Evolutionary conservation across 2,329 filamentous ascomycete genomes (phyloP).

Genomic region (Chaetomiaceae sp.): DNA sequence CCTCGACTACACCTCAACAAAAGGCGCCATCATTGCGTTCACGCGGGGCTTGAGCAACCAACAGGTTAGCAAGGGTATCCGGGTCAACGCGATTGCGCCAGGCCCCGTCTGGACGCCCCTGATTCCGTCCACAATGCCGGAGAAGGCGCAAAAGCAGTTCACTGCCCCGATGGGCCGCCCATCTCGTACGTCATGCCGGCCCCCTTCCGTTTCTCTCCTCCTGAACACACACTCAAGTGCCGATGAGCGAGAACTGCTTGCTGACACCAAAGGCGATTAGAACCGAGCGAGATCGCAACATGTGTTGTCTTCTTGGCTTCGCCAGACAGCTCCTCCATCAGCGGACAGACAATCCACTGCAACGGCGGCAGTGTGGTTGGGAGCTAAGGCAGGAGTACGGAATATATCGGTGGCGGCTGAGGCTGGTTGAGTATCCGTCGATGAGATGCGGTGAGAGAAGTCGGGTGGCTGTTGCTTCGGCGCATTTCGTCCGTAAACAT

Average conservation of each 20-base stretch:
- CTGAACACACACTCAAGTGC: neutral
- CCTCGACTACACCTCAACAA: conserved; percentile 76
- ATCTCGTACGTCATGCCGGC: conserved; percentile 31
- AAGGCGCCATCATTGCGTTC: conserved; percentile 74
- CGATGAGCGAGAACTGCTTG: neutral
- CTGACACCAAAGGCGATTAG: no score
- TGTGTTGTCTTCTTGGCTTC: conserved; percentile 78
- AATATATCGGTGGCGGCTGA: no score
- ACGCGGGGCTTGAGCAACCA: conserved; percentile 75
- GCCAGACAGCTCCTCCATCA: conserved; percentile 67
- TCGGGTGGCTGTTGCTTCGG: no score
- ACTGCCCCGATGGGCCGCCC: conserved; percentile 70
- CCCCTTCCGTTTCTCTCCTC: no score
- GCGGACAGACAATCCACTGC: conserved; percentile 60
- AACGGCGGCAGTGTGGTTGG: conserved; percentile 48
- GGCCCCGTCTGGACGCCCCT: conserved; percentile 76
- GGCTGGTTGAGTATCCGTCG: no score
- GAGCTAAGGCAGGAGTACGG: conserved; percentile 32
- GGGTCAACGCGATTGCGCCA: conserved; percentile 71
- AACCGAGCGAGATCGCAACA: conserved; percentile 77
- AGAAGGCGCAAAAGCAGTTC: conserved; percentile 67
- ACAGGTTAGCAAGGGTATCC: conserved; percentile 64
- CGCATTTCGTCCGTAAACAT: no score
- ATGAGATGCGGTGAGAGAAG: no score
- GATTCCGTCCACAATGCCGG: conserved; percentile 67